Evolutionary conservation across 2,329 filamentous ascomycete genomes (phyloP).

Genomic region (Exophiala viscosa): DNA sequence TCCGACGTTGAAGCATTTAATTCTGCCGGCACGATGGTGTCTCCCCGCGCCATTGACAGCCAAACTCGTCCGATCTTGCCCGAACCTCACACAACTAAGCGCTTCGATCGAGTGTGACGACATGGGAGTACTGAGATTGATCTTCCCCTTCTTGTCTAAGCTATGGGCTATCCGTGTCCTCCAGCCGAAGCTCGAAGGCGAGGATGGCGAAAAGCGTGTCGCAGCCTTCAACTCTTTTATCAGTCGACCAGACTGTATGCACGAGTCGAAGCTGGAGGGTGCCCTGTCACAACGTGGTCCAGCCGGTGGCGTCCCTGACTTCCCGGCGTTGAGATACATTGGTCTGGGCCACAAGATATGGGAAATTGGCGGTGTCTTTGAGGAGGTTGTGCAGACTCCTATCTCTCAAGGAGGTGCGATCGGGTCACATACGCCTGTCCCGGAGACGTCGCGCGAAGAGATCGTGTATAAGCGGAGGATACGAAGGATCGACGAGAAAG

Average conservation of each 20-base stretch:
- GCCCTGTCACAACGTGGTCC: not conserved
- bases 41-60: conserved; percentile 48
- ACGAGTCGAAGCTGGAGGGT: conserved; percentile 8
- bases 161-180: conserved; percentile 39
- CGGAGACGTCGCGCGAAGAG: conserved; percentile 25
- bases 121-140: conserved; percentile 12
- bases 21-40: conserved; percentile 55
- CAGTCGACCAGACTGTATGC: conserved; percentile 12
- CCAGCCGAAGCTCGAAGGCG: conserved; percentile 31
- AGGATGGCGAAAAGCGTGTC: not conserved
- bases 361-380: conserved; percentile 14
- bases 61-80: conserved; percentile 52
- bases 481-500: conserved; percentile 39
- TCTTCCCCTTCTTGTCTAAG: conserved; percentile 28
- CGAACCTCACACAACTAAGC: conserved; percentile 57
- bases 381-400: conserved; percentile 14
- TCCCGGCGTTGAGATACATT: conserved; percentile 19
- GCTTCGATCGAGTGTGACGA: conserved; percentile 43
- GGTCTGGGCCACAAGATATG: conserved; percentile 22
- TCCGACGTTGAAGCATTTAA: conserved; percentile 51
- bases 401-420: not conserved
- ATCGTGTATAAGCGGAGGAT: conserved; percentile 34
- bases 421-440: conserved; percentile 2
- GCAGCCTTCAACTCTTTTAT: conserved; percentile 4
- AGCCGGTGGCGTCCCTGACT: conserved; percentile 3